Conservation (phyloP, 2,329 filamentous ascomycete genomes). For the Aspergillus terreus region DNA sequence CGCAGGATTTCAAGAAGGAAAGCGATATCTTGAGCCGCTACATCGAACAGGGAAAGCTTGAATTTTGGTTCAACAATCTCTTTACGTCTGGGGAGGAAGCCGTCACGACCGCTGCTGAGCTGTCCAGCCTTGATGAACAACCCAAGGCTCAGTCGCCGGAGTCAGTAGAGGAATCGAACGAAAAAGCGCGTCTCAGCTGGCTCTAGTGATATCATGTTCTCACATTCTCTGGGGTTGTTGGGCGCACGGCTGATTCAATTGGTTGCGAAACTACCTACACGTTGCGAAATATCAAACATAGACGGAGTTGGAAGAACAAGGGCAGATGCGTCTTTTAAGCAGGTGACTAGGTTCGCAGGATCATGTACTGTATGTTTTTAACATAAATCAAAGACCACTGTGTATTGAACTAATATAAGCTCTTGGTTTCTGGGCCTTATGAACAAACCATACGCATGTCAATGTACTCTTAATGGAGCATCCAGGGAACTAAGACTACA, state of each 20-base stretch:
- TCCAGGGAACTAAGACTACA: neutral
- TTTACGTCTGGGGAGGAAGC: slow-evolving; percentile 17
- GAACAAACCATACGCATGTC: neutral
- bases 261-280: no score
- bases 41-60: slow-evolving; percentile 65
- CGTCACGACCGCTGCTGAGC: neutral
- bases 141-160: neutral
- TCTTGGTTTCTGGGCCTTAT: no score
- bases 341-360: no score
- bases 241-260: no score
- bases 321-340: no score
- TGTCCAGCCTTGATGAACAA: neutral
- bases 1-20: slow-evolving; percentile 69
- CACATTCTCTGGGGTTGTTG: neutral
- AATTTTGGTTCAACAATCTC: slow-evolving; percentile 59
- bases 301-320: no score
- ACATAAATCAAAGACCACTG: no score
- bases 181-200: slow-evolving; percentile 15
- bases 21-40: slow-evolving; percentile 62
- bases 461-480: neutral
- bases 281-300: no score
- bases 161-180: neutral
- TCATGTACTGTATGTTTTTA: no score
- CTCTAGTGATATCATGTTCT: slow-evolving; percentile 7
- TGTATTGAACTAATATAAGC: no score